Evolutionary conservation across 495 filamentous ascomycete species (phyloP).

Genomic region (Gamarada debralockiae): DNA sequence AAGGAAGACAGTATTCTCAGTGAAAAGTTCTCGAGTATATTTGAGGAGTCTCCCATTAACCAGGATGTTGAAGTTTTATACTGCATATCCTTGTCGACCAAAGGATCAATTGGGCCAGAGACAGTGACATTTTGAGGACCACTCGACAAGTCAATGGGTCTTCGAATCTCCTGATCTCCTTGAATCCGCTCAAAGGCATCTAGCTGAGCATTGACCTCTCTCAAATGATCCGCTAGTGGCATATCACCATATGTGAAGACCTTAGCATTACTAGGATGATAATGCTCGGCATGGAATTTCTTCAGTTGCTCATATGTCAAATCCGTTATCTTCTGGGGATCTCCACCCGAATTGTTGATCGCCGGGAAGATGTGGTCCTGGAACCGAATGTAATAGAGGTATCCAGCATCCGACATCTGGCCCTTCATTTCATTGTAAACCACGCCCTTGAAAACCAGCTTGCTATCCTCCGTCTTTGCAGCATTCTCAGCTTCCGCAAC

Average conservation of each 20-base stretch:
- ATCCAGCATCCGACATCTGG: conserved; percentile 95
- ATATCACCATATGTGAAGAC: conserved; percentile 94
- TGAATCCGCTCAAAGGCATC: conserved; percentile 63
- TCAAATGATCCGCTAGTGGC: conserved; percentile 73
- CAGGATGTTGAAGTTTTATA: conserved; percentile 91
- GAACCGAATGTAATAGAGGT: conserved; percentile 90
- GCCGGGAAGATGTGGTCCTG: conserved; percentile 91
- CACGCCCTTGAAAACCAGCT: conserved; percentile 93
- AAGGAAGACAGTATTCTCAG: conserved; percentile 75
- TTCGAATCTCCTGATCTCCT: conserved; percentile 68
- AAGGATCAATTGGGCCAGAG: conserved; percentile 80
- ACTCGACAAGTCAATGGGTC: conserved; percentile 65
- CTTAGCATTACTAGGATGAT: conserved; percentile 95
- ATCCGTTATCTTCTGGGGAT: conserved; percentile 93
- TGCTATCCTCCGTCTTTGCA: conserved; percentile 35
- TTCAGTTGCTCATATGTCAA: conserved; percentile 83
- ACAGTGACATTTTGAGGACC: conserved; percentile 67
- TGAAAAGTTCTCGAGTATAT: conserved; percentile 84
- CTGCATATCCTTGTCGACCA: conserved; percentile 80
- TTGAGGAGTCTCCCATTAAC: conserved; percentile 76
- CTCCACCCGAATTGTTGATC: conserved; percentile 93
- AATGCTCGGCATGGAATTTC: conserved; percentile 84
- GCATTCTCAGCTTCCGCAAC: conserved; percentile 41
- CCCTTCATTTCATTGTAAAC: conserved; percentile 99
- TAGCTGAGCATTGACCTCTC: conserved; percentile 69